phyloP scores from a whole-genome alignment of 306 rosid genomes.

The Sesbania bispinosa region DNA sequence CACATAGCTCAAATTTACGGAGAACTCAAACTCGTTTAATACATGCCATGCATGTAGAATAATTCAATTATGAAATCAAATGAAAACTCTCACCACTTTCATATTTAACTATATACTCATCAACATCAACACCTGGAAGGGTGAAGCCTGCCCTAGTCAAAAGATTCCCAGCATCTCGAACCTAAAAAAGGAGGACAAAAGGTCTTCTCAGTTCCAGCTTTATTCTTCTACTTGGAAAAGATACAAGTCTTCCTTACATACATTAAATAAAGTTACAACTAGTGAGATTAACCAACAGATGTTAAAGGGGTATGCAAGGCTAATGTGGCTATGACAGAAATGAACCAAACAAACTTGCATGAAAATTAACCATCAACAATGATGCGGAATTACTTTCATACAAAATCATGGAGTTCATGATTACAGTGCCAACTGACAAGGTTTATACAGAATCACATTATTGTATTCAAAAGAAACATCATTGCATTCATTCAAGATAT shows the following conservation, averaged over 20 bases:
- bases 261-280: background rate
- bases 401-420: background rate
- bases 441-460: background rate
- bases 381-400: background rate
- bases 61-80: conserved; percentile 12
- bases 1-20: background rate
- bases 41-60: conserved; percentile 11
- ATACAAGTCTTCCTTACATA: background rate
- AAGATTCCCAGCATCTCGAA: conserved; percentile 98
- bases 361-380: background rate
- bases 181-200: conserved; percentile 41
- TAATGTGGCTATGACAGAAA: background rate
- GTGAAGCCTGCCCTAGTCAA: conserved; percentile 92
- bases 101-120: conserved; percentile 76
- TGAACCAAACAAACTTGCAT: background rate
- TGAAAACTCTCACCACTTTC: conserved; percentile 63
- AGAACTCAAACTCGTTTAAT: conserved; percentile 7
- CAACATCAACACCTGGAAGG: conserved; percentile 96
- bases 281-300: conserved; percentile 23
- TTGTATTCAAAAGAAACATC: conserved; percentile 7
- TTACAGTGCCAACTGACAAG: background rate
- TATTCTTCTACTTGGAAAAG: conserved; percentile 1
- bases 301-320: background rate
- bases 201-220: conserved; percentile 15
- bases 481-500: conserved; percentile 13